Evolutionary conservation across 352 stramenopile species (phyloP).

Genomic region (Pythium dissimile): DNA sequence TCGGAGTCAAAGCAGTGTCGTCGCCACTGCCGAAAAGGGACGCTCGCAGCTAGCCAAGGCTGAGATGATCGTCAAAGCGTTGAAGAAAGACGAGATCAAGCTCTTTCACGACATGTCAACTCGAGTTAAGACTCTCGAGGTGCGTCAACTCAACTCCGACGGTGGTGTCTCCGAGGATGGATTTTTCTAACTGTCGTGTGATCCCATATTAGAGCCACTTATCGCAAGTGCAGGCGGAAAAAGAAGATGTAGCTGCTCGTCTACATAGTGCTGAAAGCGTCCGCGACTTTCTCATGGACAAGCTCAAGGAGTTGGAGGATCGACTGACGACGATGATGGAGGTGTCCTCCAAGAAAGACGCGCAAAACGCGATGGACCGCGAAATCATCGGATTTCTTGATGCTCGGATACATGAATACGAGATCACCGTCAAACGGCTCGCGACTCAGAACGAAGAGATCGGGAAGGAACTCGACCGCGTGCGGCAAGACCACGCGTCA

Average conservation of each 20-base stretch:
- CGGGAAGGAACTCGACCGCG: conserved; percentile 34
- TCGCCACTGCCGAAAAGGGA: conserved; percentile 13
- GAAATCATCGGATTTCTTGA: conserved; percentile 86
- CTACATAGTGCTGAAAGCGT: conserved; percentile 77
- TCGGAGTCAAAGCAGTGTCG: conserved; percentile 6
- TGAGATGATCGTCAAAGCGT: conserved; percentile 71
- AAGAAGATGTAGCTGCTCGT: conserved; percentile 67
- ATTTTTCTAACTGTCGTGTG: too few species aligned
- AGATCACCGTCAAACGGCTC: conserved; percentile 49
- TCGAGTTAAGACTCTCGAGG: conserved; percentile 68
- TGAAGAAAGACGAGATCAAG: conserved; percentile 85
- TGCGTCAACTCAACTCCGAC: conserved; percentile 8
- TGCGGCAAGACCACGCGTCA: conserved; percentile 50
- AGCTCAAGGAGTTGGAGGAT: conserved; percentile 76
- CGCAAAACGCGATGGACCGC: conserved; percentile 61
- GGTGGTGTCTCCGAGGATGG: neutral
- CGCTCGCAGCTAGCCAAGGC: conserved; percentile 58
- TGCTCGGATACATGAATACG: conserved; percentile 73
- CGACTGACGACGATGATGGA: conserved; percentile 54
- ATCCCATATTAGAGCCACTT: conserved; percentile 59
- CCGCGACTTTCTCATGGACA: conserved; percentile 83
- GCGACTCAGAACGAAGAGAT: conserved; percentile 55
- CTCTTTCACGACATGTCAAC: conserved; percentile 82
- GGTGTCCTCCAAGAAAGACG: conserved; percentile 51
- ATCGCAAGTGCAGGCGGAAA: conserved; percentile 65